phyloP scores from a whole-genome alignment of 441 rosid species.

The Jatropha multifida region DNA sequence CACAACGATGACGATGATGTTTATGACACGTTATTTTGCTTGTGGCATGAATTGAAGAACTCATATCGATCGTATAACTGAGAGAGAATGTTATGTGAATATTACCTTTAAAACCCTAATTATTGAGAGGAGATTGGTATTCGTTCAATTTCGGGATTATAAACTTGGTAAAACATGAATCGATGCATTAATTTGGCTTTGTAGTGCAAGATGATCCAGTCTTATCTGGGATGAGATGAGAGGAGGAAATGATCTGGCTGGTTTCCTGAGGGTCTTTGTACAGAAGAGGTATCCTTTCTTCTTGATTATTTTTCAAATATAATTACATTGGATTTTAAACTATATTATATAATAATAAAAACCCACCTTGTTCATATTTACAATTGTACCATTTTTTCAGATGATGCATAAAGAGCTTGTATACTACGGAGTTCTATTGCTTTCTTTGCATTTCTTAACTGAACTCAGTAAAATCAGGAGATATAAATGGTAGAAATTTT shows the following conservation, averaged over 20 bases:
- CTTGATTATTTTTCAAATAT: no score
- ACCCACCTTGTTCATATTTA: no score
- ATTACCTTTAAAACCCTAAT: background rate
- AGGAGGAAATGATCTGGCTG: background rate
- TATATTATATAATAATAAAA: background rate
- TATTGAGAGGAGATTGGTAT: background rate
- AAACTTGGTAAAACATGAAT: background rate
- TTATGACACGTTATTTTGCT: constrained; percentile 68
- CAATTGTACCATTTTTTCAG: no score
- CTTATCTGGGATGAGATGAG: background rate
- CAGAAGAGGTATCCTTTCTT: background rate
- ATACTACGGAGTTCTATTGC: no score
- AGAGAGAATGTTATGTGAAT: background rate
- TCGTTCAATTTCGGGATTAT: background rate
- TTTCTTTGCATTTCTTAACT: background rate
- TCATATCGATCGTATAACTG: constrained; percentile 27
- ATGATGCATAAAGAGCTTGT: no score
- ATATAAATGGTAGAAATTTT: constrained; percentile 31
- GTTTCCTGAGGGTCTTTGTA: no score
- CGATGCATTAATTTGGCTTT: background rate
- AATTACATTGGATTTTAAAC: background rate
- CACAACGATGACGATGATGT: constrained; percentile 52
- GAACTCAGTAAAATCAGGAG: constrained; percentile 33
- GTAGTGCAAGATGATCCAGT: no score
- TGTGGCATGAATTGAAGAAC: constrained; percentile 82